These are phyloP conservation scores for Nidula microcarpa DNA, from an alignment of 768 basidiomycete species.

Conservation along the genomic window DNA sequence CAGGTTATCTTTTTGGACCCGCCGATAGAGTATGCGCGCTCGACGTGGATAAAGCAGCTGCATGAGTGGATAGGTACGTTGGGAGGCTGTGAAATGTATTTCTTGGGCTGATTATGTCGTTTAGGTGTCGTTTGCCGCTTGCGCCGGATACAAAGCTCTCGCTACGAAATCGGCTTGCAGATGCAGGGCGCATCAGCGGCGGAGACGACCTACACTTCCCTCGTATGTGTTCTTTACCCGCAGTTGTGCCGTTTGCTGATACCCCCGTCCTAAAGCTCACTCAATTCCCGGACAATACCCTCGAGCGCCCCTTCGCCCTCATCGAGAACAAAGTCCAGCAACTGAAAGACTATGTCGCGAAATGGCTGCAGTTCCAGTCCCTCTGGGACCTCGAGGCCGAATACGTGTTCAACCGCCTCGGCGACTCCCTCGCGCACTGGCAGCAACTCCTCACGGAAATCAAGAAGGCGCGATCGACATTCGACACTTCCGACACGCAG, in stretches of 20 bases:
- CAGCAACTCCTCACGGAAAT: slow-evolving; percentile 95
- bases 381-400: slow-evolving; percentile 98
- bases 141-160: slow-evolving; percentile 86
- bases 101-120: not conserved
- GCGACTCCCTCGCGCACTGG: slow-evolving; percentile 92
- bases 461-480: slow-evolving; percentile 93
- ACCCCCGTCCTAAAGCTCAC: slow-evolving; percentile 42
- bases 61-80: slow-evolving; percentile 82
- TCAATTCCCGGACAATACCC: slow-evolving; percentile 65
- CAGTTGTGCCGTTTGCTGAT: not conserved
- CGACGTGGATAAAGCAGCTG: slow-evolving; percentile 84
- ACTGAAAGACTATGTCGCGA: slow-evolving; percentile 87
- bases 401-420: slow-evolving; percentile 92
- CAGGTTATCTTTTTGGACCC: slow-evolving; percentile 99
- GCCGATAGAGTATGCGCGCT: slow-evolving; percentile 91
- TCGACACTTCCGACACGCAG: slow-evolving; percentile 94
- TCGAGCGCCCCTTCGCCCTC: slow-evolving; percentile 79
- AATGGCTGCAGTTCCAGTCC: slow-evolving; percentile 99
- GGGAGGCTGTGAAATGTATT: not conserved
- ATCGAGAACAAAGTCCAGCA: slow-evolving; percentile 88
- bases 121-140: slow-evolving; percentile 84
- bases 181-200: slow-evolving; percentile 66
- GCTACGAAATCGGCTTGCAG: slow-evolving; percentile 95
- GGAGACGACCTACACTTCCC: slow-evolving; percentile 79
- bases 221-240: slow-evolving; percentile 46